Evolutionary conservation across 768 basidiomycete genomes (phyloP), one percentile per base, ranked within the genome.

Genomic region (Tricholoma matsutake): DNA sequence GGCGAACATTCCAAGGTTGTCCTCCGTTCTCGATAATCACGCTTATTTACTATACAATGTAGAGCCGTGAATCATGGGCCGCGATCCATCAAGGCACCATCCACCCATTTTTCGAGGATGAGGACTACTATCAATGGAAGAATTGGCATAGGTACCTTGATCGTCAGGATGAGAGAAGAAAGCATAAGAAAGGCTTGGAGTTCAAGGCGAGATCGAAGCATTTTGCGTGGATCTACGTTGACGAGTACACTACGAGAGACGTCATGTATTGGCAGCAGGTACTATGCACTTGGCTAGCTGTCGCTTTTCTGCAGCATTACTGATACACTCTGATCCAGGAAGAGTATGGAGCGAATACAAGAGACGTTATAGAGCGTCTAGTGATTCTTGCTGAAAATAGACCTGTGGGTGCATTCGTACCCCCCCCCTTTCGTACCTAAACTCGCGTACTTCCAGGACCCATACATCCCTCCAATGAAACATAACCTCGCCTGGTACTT

Each of bases 1-100:
- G 77, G 79, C 16, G 77, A 81, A 66, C 75, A 77, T 65, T 79
- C 77, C 41, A 75, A 76, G 70, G 78, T 75, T 10, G n/a, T 18
- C 18, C n/a, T 35, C 37, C 13, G 10, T 49, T 34, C 67, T 63
- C 4, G 28, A 41, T 16, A 35, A 45, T 7, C 32, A 37, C 52
- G 29, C 59, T 29, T 31, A 41, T 29, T 18, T 35, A 59, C n/a
- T 49, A 49, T 28, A 13, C 43, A 20, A 45, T 14, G 8, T 55
- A 80, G 80, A 80, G 79, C 57, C 75, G 73, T 59, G 76, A 79
- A 64, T 79, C 79, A 6, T 81, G 80, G 79, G 77, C 75, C 0
- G 75, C 75, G 7, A 69, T 80, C 28, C 79, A 76, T 62, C 69
- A 69, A 57, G 77, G 75, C 3, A 69, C 62, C 4, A 66, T 77